Percentiles rank a stretch among this genome's conserved stretches.
Conservation (phyloP, 2,329 filamentous ascomycete species). For the Nothopassalora personata region DNA sequence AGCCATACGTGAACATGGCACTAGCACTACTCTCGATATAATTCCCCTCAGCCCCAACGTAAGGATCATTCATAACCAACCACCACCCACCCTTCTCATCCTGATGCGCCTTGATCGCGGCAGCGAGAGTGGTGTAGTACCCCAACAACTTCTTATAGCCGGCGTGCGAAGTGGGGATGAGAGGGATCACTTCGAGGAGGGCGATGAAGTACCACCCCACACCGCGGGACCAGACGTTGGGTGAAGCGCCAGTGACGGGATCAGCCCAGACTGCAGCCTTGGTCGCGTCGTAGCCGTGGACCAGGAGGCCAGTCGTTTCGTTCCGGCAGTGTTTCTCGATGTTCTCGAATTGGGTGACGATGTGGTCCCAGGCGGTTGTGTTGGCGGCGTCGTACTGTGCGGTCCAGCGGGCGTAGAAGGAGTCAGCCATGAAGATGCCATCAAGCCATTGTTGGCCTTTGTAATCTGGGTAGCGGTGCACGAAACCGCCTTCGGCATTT, state of each 20-base stretch:
- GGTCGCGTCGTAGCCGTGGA: constrained; percentile 52
- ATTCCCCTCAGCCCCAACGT: constrained; percentile 42
- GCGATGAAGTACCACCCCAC: constrained; percentile 53
- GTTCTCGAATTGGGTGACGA: constrained; percentile 34
- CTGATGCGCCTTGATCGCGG: constrained; percentile 43
- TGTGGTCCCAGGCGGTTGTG: constrained; percentile 29
- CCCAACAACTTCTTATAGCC: constrained; percentile 30
- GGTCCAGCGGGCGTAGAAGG: constrained; percentile 37
- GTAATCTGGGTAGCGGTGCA: constrained; percentile 37
- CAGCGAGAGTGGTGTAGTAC: constrained; percentile 36
- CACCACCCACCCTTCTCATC: constrained; percentile 53
- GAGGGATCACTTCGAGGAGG: constrained; percentile 43
- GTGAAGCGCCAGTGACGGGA: constrained; percentile 46
- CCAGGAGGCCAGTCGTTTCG: constrained; percentile 40
- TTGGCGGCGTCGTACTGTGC: constrained; percentile 16
- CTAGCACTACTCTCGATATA: constrained; percentile 57
- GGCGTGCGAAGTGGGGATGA: constrained; percentile 36
- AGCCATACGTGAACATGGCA: constrained; percentile 53
- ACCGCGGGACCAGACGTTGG: constrained; percentile 49
- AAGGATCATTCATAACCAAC: constrained; percentile 53
- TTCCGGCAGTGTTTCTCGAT: constrained; percentile 44
- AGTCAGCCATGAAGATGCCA: constrained; percentile 47
- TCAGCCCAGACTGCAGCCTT: constrained; percentile 50
- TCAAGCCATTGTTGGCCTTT: constrained; percentile 51
- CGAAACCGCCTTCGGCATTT: constrained; percentile 27